phyloP scores from a whole-genome alignment of 2,329 filamentous ascomycete genomes.

The Xylariaceae sp. region DNA sequence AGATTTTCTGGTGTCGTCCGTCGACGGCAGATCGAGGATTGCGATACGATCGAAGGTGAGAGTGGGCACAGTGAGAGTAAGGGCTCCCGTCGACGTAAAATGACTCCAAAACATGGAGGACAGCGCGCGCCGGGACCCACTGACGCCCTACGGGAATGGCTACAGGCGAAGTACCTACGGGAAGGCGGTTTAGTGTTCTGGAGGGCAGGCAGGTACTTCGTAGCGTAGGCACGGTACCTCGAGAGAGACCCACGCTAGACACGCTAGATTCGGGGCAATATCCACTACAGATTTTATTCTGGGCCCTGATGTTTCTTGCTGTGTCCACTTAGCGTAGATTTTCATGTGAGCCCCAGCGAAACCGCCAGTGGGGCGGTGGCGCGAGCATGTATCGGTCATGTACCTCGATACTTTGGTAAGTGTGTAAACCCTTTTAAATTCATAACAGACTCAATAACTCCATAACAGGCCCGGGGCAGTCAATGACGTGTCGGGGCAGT shows the following conservation, averaged over 20 bases:
- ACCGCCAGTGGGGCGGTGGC: background rate
- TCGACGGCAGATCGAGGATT: slow-evolving; percentile 24
- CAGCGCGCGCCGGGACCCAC: background rate
- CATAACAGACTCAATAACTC: background rate
- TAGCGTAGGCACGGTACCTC: background rate
- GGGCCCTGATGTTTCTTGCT: background rate
- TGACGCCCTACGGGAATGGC: background rate
- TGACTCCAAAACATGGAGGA: background rate
- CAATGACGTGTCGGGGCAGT: background rate
- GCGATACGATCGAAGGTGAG: slow-evolving; percentile 19
- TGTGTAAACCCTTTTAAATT: background rate
- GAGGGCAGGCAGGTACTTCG: background rate
- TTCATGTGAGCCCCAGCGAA: background rate
- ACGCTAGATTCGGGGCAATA: background rate
- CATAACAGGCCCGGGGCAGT: background rate
- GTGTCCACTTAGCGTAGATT: background rate
- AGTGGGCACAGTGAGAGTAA: background rate
- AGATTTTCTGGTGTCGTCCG: background rate
- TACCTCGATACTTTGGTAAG: background rate
- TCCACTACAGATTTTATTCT: background rate
- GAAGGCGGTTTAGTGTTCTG: background rate
- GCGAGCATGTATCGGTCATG: background rate
- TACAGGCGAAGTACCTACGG: background rate
- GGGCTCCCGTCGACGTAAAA: background rate
- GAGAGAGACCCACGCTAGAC: too few relatives aligned